A percentile compares a stretch with the other conserved stretches of the same genome.
Evolutionary conservation across 2,329 filamentous ascomycete genomes (phyloP).

Genomic region (Diplodia seriata): DNA sequence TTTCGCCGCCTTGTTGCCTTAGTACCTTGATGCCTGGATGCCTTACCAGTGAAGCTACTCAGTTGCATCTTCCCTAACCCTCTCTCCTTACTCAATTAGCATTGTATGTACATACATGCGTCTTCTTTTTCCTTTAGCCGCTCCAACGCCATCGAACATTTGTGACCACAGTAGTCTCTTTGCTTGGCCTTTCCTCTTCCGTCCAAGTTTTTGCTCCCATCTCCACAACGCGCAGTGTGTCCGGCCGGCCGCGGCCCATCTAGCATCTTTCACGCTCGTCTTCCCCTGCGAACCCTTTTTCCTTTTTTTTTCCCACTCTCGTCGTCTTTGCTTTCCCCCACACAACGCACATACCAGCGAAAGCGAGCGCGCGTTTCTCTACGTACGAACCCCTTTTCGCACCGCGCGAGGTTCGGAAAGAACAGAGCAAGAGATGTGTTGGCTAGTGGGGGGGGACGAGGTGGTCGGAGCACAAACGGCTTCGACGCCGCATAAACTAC

Average conservation of each 20-base stretch:
- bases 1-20: background rate
- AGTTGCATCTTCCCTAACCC: background rate
- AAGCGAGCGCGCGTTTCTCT: background rate
- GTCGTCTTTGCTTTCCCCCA: background rate
- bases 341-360: background rate
- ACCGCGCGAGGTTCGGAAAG: background rate
- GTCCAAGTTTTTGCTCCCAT: background rate
- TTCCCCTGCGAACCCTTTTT: background rate
- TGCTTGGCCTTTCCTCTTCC: background rate
- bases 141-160: background rate
- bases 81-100: background rate
- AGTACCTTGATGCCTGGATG: background rate
- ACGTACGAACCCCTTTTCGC: constrained; percentile 15
- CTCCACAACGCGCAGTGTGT: background rate
- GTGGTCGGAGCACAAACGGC: background rate
- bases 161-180: background rate
- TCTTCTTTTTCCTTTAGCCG: background rate
- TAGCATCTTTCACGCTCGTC: background rate
- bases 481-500: background rate
- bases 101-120: background rate
- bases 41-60: background rate
- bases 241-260: background rate
- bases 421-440: background rate
- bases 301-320: background rate
- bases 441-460: background rate